These are phyloP conservation scores for Aquilaria malaccensis DNA, from an alignment of 345 rosid species.

Conservation along the genomic window DNA sequence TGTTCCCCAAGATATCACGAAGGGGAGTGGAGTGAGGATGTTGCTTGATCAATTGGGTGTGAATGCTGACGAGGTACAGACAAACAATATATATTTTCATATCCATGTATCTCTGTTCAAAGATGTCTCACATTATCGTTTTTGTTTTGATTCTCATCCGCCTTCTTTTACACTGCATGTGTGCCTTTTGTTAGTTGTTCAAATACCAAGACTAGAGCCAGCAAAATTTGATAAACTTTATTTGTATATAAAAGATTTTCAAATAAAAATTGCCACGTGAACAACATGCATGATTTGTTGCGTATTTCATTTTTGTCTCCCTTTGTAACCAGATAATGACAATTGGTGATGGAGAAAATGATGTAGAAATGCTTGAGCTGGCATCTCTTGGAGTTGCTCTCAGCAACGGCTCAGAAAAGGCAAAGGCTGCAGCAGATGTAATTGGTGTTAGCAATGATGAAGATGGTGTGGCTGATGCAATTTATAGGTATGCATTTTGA, in stretches of 20 bases:
- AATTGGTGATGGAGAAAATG: conserved; percentile 93
- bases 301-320: not conserved
- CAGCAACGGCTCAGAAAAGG: conserved; percentile 78
- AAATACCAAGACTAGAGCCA: not conserved
- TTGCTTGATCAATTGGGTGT: conserved; percentile 80
- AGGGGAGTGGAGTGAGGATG: conserved; percentile 69
- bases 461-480: conserved; percentile 93
- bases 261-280: not conserved
- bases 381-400: conserved; percentile 80
- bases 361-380: conserved; percentile 80
- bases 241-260: not conserved
- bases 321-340: conserved; percentile 70
- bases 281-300: not conserved
- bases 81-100: no score
- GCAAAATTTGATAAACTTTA: not conserved
- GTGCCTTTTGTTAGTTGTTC: no score
- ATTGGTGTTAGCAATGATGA: conserved; percentile 78
- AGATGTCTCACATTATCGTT: no score
- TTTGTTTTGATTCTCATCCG: not conserved
- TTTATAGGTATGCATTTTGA: conserved; percentile 77
- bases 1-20: conserved; percentile 76
- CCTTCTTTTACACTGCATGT: not conserved
- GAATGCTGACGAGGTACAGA: conserved; percentile 53
- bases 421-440: conserved; percentile 79
- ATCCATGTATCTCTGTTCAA: no score